Evolutionary conservation across 805 yeast species (phyloP).

Genomic region (Jamesozyma gamospora): DNA sequence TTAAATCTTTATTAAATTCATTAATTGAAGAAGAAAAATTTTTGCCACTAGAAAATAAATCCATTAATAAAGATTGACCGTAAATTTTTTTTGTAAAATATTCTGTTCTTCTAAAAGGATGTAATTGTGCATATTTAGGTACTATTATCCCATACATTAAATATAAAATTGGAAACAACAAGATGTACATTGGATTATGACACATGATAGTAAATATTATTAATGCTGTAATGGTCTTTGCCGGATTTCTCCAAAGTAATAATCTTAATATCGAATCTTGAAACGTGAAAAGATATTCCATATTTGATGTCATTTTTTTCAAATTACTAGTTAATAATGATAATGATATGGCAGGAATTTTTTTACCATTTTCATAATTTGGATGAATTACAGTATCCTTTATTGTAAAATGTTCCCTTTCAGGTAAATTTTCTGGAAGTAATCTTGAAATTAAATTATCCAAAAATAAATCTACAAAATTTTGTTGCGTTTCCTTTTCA

Average conservation of each 20-base stretch:
- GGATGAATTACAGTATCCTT: slow-evolving; percentile 12
- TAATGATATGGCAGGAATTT: slow-evolving; percentile 48
- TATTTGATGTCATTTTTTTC: slow-evolving; percentile 42
- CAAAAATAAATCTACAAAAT: slow-evolving; percentile 46
- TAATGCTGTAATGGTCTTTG: slow-evolving; percentile 53
- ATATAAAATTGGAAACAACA: slow-evolving; percentile 52
- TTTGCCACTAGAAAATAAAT: slow-evolving; percentile 20
- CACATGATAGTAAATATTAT: slow-evolving; percentile 57
- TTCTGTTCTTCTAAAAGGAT: slow-evolving; percentile 45
- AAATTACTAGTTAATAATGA: slow-evolving; percentile 47
- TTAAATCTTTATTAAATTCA: neutral
- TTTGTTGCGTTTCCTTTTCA: neutral
- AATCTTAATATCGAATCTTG: slow-evolving; percentile 54
- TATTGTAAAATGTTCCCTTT: slow-evolving; percentile 30
- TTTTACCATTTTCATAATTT: slow-evolving; percentile 16
- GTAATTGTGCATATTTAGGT: slow-evolving; percentile 61
- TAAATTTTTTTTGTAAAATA: slow-evolving; percentile 35
- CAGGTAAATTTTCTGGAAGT: slow-evolving; percentile 41
- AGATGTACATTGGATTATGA: slow-evolving; percentile 57
- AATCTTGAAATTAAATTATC: slow-evolving; percentile 44
- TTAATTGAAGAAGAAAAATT: neutral
- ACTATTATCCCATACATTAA: slow-evolving; percentile 50
- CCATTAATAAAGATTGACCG: slow-evolving; percentile 45
- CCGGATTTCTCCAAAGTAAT: slow-evolving; percentile 66
- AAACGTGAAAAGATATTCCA: slow-evolving; percentile 46